Percentiles rank a stretch among this genome's conserved stretches.
Conservation (phyloP, 345 rosid genomes). For the Luvunga scandens region DNA sequence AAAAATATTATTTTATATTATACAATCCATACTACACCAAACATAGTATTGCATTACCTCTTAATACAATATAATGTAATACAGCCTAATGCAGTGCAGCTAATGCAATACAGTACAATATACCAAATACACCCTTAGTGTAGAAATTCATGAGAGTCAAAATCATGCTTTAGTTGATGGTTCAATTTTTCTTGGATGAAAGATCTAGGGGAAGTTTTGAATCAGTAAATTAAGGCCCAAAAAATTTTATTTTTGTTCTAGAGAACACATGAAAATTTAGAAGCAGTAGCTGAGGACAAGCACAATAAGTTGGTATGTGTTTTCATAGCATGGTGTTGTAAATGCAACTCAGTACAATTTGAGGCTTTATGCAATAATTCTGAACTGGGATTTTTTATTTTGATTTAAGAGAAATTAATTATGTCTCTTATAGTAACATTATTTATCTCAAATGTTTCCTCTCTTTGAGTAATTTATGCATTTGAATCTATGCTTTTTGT, state of each 20-base stretch:
- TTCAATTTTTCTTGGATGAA: background rate
- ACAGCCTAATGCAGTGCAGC: too few species aligned
- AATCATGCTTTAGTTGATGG: background rate
- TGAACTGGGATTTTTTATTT: background rate
- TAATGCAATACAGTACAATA: too few species aligned
- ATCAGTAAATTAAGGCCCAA: background rate
- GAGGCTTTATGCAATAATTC: background rate
- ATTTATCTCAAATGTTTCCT: background rate
- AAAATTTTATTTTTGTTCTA: background rate
- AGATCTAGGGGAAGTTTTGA: background rate
- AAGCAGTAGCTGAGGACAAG: background rate
- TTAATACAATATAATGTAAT: too few species aligned
- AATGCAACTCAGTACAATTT: background rate
- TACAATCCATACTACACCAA: too few species aligned
- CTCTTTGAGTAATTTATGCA: background rate
- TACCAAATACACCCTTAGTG: too few species aligned
- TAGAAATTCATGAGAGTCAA: background rate
- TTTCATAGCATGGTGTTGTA: background rate
- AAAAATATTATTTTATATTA: too few species aligned
- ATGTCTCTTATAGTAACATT: background rate
- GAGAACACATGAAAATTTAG: background rate
- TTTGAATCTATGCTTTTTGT: background rate
- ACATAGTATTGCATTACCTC: too few species aligned
- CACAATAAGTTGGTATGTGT: background rate
- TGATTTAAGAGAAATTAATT: background rate